These are phyloP conservation scores for Apiospora aurea DNA, from an alignment of 2,329 filamentous ascomycete species.

Conservation along the genomic window DNA sequence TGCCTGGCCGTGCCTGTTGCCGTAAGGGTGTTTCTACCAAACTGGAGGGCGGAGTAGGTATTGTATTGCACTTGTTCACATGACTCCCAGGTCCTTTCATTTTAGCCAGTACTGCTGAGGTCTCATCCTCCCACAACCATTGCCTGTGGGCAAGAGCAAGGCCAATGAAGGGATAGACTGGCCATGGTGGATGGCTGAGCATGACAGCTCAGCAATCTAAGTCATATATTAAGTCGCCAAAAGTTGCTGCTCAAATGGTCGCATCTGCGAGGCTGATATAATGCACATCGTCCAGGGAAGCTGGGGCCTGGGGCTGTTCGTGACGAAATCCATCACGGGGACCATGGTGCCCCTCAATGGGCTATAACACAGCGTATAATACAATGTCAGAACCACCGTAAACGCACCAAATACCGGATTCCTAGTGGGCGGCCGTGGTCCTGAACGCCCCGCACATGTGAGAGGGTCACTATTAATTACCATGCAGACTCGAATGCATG, in stretches of 20 bases:
- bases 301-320: conserved; percentile 9
- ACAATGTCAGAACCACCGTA: conserved; percentile 6
- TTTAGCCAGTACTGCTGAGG: conserved; percentile 11
- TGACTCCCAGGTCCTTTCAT: not conserved
- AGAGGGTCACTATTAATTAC: conserved; percentile 6
- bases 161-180: not conserved
- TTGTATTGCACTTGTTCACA: not conserved
- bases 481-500: conserved; percentile 2
- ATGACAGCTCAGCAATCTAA: conserved; percentile 15
- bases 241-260: not conserved
- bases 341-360: not conserved
- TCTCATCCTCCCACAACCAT: not conserved
- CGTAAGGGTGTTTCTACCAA: not conserved
- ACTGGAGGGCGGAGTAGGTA: not conserved
- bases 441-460: conserved; percentile 15
- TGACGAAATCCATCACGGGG: conserved; percentile 6
- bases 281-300: not conserved
- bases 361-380: conserved; percentile 11
- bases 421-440: not conserved
- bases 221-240: conserved; percentile 10
- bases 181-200: not conserved
- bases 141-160: not conserved
- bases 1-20: not conserved
- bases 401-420: not conserved
- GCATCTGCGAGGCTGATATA: conserved; percentile 7